Percentiles rank a stretch among this genome's conserved stretches.
phyloP scores from a whole-genome alignment of 257 asterid genomes.

The Solanum neorickii region DNA sequence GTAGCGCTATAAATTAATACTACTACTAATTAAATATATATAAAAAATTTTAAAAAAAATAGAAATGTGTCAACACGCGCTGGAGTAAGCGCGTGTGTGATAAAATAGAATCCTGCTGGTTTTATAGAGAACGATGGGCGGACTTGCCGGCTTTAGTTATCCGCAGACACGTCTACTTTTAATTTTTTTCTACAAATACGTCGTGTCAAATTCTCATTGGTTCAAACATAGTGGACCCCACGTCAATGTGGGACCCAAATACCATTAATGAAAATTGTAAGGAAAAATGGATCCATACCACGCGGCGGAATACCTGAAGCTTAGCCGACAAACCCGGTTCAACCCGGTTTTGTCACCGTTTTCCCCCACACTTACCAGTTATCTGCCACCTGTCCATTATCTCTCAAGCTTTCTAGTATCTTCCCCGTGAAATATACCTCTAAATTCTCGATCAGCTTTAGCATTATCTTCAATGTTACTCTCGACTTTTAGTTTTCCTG shows the following conservation, averaged over 20 bases:
- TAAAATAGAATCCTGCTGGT: not conserved
- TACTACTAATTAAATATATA: not conserved
- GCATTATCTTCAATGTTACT: accelerated
- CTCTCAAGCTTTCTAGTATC: not conserved
- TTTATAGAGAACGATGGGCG: not conserved
- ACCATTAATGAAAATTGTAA: not conserved
- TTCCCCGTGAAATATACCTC: too few species aligned
- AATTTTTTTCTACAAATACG: too few species aligned
- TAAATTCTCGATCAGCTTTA: too few species aligned
- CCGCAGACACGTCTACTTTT: not conserved
- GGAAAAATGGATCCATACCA: not conserved
- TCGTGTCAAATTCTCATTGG: not conserved
- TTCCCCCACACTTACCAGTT: not conserved
- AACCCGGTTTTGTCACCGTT: not conserved
- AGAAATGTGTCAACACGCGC: not conserved
- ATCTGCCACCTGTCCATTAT: not conserved
- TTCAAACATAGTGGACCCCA: not conserved
- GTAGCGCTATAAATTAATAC: not conserved
- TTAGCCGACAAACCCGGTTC: not conserved
- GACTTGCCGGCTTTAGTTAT: not conserved
- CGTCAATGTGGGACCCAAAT: not conserved
- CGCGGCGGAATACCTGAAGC: not conserved
- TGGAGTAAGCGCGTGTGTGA: not conserved
- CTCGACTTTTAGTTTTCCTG: too few species aligned
- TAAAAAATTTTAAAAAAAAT: too few species aligned